Base-by-base conservation (phyloP, 2,329 filamentous ascomycete genomes). In the Cercospora berteroae region DNA sequence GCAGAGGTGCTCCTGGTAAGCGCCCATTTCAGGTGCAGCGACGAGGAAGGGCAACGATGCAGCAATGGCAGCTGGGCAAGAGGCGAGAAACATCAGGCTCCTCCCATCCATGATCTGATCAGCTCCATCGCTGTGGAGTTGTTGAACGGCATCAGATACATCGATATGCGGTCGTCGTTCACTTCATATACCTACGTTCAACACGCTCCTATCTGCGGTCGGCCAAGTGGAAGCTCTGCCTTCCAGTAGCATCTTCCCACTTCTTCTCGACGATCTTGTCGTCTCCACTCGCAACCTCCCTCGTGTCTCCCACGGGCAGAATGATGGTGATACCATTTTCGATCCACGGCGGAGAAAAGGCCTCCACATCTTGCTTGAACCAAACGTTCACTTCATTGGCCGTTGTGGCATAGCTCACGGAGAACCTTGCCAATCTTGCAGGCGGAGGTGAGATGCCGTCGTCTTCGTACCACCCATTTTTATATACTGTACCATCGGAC, bases 391-490 rank as follows among this genome's bases (percentile, higher is more conserved):
- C 78, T 64, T 81, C 79, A 12, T 80, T 78, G 3, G 80, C 77
- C 0, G 81, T 83, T 1, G 81, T 81, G 42, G 76, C 76, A 68
- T 85, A 86, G 27, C 64, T 75, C 31, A 85, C 48, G 0, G 76
- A 81, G 68, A 84, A 84, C 5, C 69, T 75, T 0, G 82, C 80
- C 23, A 83, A 80, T 18, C 74, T 71, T 0, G 69, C 73, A 2
- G 80, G 77, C 4, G 77, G 67, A 7, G 81, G 79, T 8, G 84
- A 83, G 29, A 87, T 81, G 0, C 85, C 86, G 75, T 88, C 85
- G 68, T 88, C 86, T 73, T 88, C 86, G 58, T 81, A 82, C 85
- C 86, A 88, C 0, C 77, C 81, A 13, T 77, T 81, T 16, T 67
- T 68, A 67, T 79, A 84, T 7, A 75, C 79, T 13, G 73, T 75